Evolutionary conservation across 768 basidiomycete species (phyloP), one percentile per base, ranked within the genome.

Genomic region (Holtermannia corniformis): DNA sequence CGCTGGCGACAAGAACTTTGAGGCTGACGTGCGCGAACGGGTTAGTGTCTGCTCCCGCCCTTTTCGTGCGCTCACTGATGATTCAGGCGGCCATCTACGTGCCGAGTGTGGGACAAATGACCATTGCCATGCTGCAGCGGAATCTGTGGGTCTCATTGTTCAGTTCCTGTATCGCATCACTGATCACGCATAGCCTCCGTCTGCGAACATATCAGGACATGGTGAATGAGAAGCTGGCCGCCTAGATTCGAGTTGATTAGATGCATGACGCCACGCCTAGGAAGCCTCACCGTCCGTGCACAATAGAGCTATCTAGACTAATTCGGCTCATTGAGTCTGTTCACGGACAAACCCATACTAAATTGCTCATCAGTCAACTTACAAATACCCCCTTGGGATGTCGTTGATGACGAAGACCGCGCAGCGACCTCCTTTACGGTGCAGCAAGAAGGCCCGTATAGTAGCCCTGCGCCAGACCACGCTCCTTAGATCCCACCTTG

Each of bases 101-200:
- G 58, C 91, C 93, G 7, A 84, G 88, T 4, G 89, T 99, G n/a
- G 95, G 95, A 19, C 95, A 93, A 75, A 86, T 95, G 52, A 99
- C 95, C 1, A 95, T 96, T 60, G 76, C 92, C 67, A 93, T 99
- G 88, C 79, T 99, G n/a, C 79, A 95, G 64, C 81, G 93, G 44
- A 99, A 99, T 70, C 67, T 99, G 86, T 91, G 69, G 67, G 88
- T 49, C 5, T 46, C n/a, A 20, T 61, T 12, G 4, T 55, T 0
- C 41, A 60, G n/a, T 40, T 40, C 19, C 44, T 27, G 7, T 56
- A 59, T 49, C 47, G 7, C 16, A 25, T 16, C 14, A 47, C 23
- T 45, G 19, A 25, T 51, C 10, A 24, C 1, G 12, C 16, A 16
- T 19, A 66, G 65, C 24, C 57, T 72, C 24, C 59, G 70, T 23